Evolutionary conservation across 2,329 filamentous ascomycete species (phyloP).

Genomic region (Lachnellula subtilissima): DNA sequence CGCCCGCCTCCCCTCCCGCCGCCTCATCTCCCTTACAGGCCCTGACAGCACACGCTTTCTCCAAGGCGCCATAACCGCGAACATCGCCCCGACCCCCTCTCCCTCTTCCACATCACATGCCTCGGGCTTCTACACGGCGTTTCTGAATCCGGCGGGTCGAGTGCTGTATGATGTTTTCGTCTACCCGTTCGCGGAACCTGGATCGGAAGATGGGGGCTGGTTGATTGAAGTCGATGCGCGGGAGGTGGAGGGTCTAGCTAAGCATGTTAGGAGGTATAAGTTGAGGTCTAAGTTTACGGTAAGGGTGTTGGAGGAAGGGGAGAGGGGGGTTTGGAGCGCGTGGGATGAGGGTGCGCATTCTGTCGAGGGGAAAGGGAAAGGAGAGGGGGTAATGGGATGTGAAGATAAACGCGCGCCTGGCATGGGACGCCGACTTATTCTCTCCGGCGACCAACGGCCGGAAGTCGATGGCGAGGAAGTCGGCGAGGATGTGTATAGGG

Average conservation of each 20-base stretch:
- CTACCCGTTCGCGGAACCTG: constrained; percentile 49
- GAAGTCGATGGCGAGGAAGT: constrained; percentile 37
- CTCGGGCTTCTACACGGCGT: constrained; percentile 70
- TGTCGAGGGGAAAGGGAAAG: background rate
- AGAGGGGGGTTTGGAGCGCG: constrained; percentile 65
- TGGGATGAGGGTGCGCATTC: constrained; percentile 46
- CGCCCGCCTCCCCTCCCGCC: constrained; percentile 63
- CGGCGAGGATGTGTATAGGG: constrained; percentile 59
- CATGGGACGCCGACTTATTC: constrained; percentile 49
- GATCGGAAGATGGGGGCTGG: constrained; percentile 41
- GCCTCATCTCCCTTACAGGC: constrained; percentile 74
- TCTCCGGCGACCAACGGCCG: constrained; percentile 34
- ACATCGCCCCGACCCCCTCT: constrained; percentile 42
- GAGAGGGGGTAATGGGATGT: constrained; percentile 25
- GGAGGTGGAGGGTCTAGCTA: constrained; percentile 57
- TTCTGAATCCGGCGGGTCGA: constrained; percentile 79
- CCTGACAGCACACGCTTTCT: constrained; percentile 78
- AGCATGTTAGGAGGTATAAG: constrained; percentile 80
- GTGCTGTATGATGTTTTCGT: constrained; percentile 88
- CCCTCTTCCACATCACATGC: constrained; percentile 3
- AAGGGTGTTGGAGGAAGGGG: constrained; percentile 57
- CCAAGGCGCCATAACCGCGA: constrained; percentile 79
- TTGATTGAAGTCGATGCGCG: constrained; percentile 77
- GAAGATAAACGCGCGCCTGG: constrained; percentile 50
- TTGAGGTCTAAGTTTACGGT: constrained; percentile 74